Base-by-base conservation (phyloP, 2,329 filamentous ascomycete species). In the Thermochaetoides dissita region DNA sequence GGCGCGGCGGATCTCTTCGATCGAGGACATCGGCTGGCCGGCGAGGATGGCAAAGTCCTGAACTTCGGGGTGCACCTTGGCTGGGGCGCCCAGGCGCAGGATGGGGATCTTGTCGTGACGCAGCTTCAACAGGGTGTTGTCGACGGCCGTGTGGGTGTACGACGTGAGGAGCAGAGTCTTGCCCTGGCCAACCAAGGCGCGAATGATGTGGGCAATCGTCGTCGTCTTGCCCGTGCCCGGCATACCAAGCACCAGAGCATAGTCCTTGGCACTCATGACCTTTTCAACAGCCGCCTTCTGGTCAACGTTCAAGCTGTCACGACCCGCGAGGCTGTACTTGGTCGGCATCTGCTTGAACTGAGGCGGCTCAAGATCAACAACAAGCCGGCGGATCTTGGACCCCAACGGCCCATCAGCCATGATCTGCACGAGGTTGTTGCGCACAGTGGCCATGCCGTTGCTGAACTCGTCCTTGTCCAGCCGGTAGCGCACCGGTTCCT, bases 391-490 rank as follows among this genome's bases (percentile, higher is more conserved):
- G 32, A 93, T 76, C 53, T 87, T 71, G 12, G 84, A 78, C 38
- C 80, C 80, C 52, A 77, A 80, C 1, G 81, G 68, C 36, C 77
- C 76, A 50, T 87, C 78, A 34, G 84, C 76, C 88, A 98, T 96
- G 53, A 94, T 75, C 51, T 88, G 84, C 30, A 96, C 76, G 1
- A 98, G 72, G 52, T 96, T 98, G 62, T 94, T 95, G 41, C 91
- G 79, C 37, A 94, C 84, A 30, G 83, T 82, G 3, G 91, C 87
- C 85, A 98, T 94, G 44, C 91, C 91, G 54, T 94, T 96, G 62
- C 86, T 94, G 61, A 98, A 98, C 57, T 98, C 91, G 54, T 98
- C 91, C 58, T 95, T 95, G 62, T 98, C 91, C 4, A 98, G 68
- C 24, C 91, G 81, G 54, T 94, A 98, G 38, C 76, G 69, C 6